Percentiles rank a stretch among this genome's conserved stretches.
Evolutionary conservation across 2,329 filamentous ascomycete genomes (phyloP).

Genomic region (Biscogniauxia marginata): DNA sequence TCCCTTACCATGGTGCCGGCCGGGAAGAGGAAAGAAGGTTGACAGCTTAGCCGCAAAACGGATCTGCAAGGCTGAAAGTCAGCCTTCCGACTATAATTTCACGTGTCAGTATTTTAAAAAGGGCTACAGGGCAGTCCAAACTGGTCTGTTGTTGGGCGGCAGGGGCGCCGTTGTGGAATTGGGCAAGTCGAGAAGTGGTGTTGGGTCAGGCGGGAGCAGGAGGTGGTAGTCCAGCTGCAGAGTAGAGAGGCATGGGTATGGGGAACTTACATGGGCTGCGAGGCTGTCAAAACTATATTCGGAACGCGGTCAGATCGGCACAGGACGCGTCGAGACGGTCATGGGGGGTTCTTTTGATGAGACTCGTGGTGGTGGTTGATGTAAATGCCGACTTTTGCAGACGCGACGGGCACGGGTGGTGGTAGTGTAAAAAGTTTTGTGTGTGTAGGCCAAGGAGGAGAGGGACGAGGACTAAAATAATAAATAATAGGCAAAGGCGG

Average conservation of each 20-base stretch:
- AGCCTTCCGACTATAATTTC: conserved; percentile 31
- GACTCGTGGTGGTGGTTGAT: conserved; percentile 11
- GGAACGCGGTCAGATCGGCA: conserved; percentile 18
- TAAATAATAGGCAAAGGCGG: conserved; percentile 21
- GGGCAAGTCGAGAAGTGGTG: conserved; percentile 8
- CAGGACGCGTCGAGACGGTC: conserved; percentile 18
- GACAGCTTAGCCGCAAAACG: conserved; percentile 19
- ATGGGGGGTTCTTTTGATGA: background rate
- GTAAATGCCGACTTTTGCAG: background rate
- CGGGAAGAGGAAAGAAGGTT: conserved; percentile 11
- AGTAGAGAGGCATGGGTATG: background rate
- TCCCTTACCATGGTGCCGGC: conserved; percentile 29
- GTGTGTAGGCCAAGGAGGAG: conserved; percentile 8
- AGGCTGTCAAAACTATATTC: background rate
- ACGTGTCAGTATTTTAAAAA: conserved; percentile 29
- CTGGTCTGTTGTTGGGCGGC: background rate
- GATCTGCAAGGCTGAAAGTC: conserved; percentile 44
- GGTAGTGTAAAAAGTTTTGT: conserved; percentile 26
- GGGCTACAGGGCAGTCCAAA: conserved; percentile 9
- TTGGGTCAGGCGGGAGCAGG: conserved; percentile 12
- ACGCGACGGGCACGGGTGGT: conserved; percentile 16
- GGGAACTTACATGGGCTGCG: background rate
- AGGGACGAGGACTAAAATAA: conserved; percentile 24
- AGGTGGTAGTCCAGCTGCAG: background rate
- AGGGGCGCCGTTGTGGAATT: conserved; percentile 22